Evolutionary conservation across 148 eudicot species (phyloP).

Genomic region (Dianthus caryophyllus): DNA sequence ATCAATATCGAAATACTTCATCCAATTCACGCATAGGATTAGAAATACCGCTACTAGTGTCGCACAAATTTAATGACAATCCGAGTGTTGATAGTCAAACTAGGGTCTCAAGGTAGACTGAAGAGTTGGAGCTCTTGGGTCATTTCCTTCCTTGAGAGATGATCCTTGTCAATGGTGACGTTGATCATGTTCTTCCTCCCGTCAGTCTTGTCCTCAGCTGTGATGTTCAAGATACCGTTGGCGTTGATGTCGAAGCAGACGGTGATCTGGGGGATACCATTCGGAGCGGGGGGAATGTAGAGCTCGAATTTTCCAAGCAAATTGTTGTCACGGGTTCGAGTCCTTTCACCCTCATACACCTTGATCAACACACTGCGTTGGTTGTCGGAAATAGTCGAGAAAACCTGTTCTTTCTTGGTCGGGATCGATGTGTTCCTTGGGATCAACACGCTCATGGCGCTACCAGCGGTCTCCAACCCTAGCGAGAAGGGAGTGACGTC

Average conservation of each 20-base stretch:
- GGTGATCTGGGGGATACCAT: slow-evolving; percentile 28
- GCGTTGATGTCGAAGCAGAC: slow-evolving; percentile 37
- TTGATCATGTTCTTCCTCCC: slow-evolving; percentile 35
- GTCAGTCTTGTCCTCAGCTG: slow-evolving; percentile 30
- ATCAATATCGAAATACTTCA: no score
- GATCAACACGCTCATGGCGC: slow-evolving; percentile 30
- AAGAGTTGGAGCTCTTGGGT: no score
- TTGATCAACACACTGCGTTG: slow-evolving; percentile 31
- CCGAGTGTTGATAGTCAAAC: no score
- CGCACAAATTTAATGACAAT: no score
- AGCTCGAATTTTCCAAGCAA: slow-evolving; percentile 33
- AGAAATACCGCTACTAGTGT: no score
- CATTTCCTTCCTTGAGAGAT: slow-evolving; percentile 31
- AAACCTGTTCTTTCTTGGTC: slow-evolving; percentile 31
- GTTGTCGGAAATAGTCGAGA: slow-evolving; percentile 27
- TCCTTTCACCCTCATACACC: slow-evolving; percentile 37
- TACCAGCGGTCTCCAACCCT: slow-evolving; percentile 27
- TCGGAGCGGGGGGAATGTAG: slow-evolving; percentile 26
- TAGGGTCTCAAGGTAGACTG: no score
- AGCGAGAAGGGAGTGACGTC: slow-evolving; percentile 30
- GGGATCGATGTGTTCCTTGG: slow-evolving; percentile 37
- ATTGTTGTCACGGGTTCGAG: slow-evolving; percentile 35
- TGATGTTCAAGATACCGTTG: slow-evolving; percentile 31
- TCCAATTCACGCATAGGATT: no score
- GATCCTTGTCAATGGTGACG: slow-evolving; percentile 31